A percentile compares a stretch with the other conserved stretches of the same genome.
Evolutionary conservation across 805 yeast species (phyloP).

Genomic region (Saccharomycopsis fibuligera): DNA sequence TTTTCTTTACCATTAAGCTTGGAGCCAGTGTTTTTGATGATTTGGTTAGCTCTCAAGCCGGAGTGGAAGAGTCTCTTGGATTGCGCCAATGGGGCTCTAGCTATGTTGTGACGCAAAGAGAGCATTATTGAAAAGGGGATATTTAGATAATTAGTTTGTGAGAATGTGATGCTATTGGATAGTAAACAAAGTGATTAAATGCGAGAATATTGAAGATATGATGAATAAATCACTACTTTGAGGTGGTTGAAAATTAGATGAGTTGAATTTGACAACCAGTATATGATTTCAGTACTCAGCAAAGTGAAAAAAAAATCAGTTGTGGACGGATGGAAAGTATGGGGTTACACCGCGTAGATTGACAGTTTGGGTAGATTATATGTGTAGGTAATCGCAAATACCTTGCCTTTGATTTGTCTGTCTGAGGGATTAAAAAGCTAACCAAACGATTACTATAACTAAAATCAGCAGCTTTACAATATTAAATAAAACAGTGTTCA

Average conservation of each 20-base stretch:
- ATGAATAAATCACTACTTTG: neutral
- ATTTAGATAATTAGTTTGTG: neutral
- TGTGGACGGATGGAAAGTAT: too few relatives aligned
- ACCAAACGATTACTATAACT: too few relatives aligned
- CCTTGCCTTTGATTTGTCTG: too few relatives aligned
- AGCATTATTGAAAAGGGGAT: slow-evolving; percentile 5
- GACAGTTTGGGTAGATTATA: too few relatives aligned
- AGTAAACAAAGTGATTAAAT: neutral
- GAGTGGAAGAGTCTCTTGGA: slow-evolving; percentile 12
- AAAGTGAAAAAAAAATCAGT: neutral
- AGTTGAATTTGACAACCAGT: neutral
- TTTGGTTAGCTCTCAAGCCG: slow-evolving; percentile 23
- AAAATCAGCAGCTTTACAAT: too few relatives aligned
- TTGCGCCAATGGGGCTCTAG: neutral
- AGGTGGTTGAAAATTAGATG: neutral
- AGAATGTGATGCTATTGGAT: neutral
- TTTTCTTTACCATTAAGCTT: slow-evolving; percentile 38
- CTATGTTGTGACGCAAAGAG: slow-evolving; percentile 8
- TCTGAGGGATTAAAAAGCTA: too few relatives aligned
- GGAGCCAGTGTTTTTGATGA: slow-evolving; percentile 25
- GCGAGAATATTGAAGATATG: neutral
- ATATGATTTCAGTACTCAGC: neutral
- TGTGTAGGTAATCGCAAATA: too few relatives aligned
- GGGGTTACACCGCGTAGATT: too few relatives aligned
- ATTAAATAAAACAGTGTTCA: too few relatives aligned